Base-by-base conservation (phyloP, 495 filamentous ascomycete genomes). In the Aspergillus cavernicola region DNA sequence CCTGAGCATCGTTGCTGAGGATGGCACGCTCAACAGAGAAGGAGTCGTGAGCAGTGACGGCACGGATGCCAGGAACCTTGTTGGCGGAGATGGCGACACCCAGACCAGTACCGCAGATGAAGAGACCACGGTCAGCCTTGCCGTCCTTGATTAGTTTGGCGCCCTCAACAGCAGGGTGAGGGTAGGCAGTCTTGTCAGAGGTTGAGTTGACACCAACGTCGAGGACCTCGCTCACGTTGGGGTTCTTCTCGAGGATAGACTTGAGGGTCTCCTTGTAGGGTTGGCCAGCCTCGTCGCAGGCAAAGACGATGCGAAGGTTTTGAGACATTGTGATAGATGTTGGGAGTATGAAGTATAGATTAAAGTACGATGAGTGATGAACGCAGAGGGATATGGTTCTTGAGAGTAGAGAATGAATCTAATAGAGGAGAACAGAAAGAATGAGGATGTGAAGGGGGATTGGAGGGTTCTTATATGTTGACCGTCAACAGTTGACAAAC, bases 81-180 rank as follows among this genome's bases (percentile, higher is more conserved):
- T 95, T 95, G 64, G 89, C 89, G 19, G 80, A 70, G 66, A 95
- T 95, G 55, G 89, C 89, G 9, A 95, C 89, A 4, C 89, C 89
- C 23, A 95, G 78, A 2, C 89, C 89, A 4, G 89, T 95, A 10
- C 89, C 89, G 72, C 89, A 95, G 75, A 95, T 90, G 61, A 92
- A 79, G 37, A 95, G 78, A 2, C 88, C 89, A 29, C 89, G 84
- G 68, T 95, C 89, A 16, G 78, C 83, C 66, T 77, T 71, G 61
- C 89, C 88, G 23, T 78, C 74, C 19, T 74, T 76, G 54, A 92
- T 83, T 18, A 87, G 78, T 62, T 85, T 72, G 44, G 79, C 84
- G 10, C 86, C 87, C 43, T 78, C 78, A 28, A 88, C 86, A 43
- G 89, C 89, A 47, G 87, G 78, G 73, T 89, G 86, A 3, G 89